Percentiles rank a stretch among this genome's conserved stretches.
These are phyloP conservation scores for Nitzschia putrida DNA, from an alignment of 108 stramenopile species.

Conservation along the genomic window DNA sequence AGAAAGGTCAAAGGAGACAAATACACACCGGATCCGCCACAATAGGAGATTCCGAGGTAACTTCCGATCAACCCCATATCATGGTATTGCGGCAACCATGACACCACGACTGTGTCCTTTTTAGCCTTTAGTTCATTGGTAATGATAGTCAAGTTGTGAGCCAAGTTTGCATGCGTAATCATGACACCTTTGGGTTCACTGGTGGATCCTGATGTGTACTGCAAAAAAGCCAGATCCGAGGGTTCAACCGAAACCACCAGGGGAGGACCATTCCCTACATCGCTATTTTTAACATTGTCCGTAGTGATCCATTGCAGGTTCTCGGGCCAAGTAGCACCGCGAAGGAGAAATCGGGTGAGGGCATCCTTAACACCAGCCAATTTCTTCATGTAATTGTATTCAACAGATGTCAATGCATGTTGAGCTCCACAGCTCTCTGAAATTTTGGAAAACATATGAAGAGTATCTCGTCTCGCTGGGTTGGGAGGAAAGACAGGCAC, in stretches of 20 bases:
- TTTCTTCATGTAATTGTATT: slow-evolving; percentile 85
- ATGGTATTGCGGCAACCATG: slow-evolving; percentile 99
- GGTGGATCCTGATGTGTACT: slow-evolving; percentile 97
- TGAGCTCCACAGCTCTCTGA: slow-evolving; percentile 74
- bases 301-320: slow-evolving; percentile 75
- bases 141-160: slow-evolving; percentile 91
- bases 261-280: background rate
- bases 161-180: slow-evolving; percentile 85
- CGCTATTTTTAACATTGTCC: slow-evolving; percentile 37
- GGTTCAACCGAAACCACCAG: slow-evolving; percentile 4
- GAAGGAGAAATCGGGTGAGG: slow-evolving; percentile 19
- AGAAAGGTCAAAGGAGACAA: slow-evolving; percentile 95
- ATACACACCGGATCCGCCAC: slow-evolving; percentile 96
- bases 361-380: slow-evolving; percentile 40
- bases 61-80: slow-evolving; percentile 99
- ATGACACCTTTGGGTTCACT: slow-evolving; percentile 95
- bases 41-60: slow-evolving; percentile 89
- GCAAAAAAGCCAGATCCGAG: slow-evolving; percentile 89
- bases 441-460: slow-evolving; percentile 81
- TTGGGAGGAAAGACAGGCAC: slow-evolving; percentile 98
- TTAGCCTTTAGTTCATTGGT: slow-evolving; percentile 75
- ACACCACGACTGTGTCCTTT: slow-evolving; percentile 86
- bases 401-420: slow-evolving; percentile 82
- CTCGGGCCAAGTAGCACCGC: slow-evolving; percentile 66
- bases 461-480: slow-evolving; percentile 74